Conservation (phyloP, 495 filamentous ascomycete species). For the Penicillium alfredii region DNA sequence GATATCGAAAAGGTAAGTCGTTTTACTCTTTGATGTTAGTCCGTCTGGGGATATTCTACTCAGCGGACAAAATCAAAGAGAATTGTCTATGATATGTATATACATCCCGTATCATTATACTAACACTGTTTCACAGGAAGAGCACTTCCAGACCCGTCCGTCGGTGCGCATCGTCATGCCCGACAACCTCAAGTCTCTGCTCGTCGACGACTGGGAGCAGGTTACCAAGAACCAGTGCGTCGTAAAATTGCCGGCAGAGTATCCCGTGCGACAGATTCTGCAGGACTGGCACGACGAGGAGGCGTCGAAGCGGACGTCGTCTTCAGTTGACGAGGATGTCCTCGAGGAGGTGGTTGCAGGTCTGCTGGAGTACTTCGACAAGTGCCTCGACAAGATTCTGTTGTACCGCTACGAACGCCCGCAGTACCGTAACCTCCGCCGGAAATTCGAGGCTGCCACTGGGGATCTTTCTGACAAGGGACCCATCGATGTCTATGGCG, state of each 20-base stretch:
- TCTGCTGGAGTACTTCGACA: conserved; percentile 86
- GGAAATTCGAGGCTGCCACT: conserved; percentile 50
- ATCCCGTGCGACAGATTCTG: conserved; percentile 70
- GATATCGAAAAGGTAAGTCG: conserved; percentile 78
- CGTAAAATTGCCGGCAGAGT: conserved; percentile 70
- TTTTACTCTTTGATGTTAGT: neutral
- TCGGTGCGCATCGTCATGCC: conserved; percentile 74
- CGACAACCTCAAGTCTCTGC: conserved; percentile 77
- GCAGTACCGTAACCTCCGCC: conserved; percentile 70
- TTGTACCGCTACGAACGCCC: conserved; percentile 87
- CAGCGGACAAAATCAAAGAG: neutral
- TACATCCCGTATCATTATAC: neutral
- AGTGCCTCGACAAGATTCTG: conserved; percentile 74
- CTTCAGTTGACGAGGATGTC: conserved; percentile 66
- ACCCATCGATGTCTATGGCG: conserved; percentile 78
- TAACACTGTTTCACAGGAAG: conserved; percentile 59
- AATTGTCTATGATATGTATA: no score
- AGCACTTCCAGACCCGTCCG: conserved; percentile 70
- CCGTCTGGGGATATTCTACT: neutral
- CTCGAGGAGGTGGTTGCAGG: conserved; percentile 83
- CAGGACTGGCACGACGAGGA: conserved; percentile 69
- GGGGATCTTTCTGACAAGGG: conserved; percentile 59
- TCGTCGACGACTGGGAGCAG: conserved; percentile 99
- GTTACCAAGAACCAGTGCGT: conserved; percentile 90
- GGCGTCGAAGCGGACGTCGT: conserved; percentile 53